Evolutionary conservation across 2,329 filamentous ascomycete genomes (phyloP), one percentile per base, ranked within the genome.

Genomic region (Thelonectria blattea): DNA sequence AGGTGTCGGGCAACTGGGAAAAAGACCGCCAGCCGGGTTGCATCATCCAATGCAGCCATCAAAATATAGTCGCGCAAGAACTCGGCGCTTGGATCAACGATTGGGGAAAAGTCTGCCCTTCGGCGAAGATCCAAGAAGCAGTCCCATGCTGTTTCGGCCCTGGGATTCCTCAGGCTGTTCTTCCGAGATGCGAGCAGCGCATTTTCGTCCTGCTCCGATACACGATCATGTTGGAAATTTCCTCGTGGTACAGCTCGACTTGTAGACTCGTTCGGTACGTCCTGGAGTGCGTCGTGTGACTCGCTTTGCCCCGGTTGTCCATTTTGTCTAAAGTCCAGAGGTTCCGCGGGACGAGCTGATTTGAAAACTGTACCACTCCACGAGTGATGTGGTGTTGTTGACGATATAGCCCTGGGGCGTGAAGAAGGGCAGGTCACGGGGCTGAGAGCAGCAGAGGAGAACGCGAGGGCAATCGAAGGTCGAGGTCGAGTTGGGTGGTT

Each of bases 1-100:
- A 86, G 78, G 71, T 67, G 49, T 37, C 69, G 59, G 4, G 70
- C 73, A 24, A 68, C 62, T n/a, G 58, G 48, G 52, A 74, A 66
- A 41, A 76, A 58, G 20, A 64, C 48, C 10, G 63, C 55, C 51
- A 75, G 68, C 37, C 71, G 68, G 11, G 49, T 54, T 32, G 71
- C 61, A 17, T 70, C 52, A 14, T 60, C 53, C 27, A 77, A 52
- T 15, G 74, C 72, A 27, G 72, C 71, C 9, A 61, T 61, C 22
- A 79, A 52, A 12, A 77, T 67, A 15, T 64, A 63, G 32, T 75
- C 70, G 14, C 75, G 71, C 24, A 77, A 56, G 9, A 56, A 22
- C 9, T 71, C 66, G 15, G 73, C 69, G 24, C 67, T 58, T 24
- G 57, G 45, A 7, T 62, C 58, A 3, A 64, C 62, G 5, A 78